These are phyloP conservation scores for Russula sp. DNA, from an alignment of 768 basidiomycete genomes.

Conservation along the genomic window DNA sequence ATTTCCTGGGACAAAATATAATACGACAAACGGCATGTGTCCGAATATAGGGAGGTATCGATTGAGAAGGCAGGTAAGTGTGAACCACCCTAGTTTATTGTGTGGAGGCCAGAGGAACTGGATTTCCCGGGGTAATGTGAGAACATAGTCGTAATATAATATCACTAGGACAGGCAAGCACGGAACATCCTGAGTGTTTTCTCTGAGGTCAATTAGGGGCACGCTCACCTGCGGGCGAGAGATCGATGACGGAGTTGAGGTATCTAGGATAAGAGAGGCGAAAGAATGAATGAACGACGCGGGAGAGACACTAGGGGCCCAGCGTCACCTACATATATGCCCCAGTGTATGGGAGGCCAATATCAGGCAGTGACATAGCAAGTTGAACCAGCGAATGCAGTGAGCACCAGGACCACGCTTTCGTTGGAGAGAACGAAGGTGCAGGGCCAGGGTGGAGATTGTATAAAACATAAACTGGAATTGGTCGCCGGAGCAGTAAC, in stretches of 20 bases:
- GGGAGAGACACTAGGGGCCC: neutral
- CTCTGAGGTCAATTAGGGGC: neutral
- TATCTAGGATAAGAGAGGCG: neutral
- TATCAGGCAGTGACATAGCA: conserved; percentile 4
- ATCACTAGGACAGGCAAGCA: conserved; percentile 23
- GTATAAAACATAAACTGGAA: too few relatives aligned
- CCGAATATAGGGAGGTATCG: too few relatives aligned
- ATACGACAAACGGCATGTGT: too few relatives aligned
- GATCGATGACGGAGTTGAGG: neutral
- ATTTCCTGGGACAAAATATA: too few relatives aligned
- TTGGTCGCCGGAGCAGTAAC: too few relatives aligned
- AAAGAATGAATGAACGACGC: neutral
- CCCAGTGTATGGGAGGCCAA: neutral
- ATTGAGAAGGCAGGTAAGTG: too few relatives aligned
- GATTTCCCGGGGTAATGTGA: too few relatives aligned
- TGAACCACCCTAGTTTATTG: too few relatives aligned
- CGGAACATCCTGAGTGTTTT: neutral
- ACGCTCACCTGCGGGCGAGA: conserved; percentile 4
- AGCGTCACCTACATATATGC: neutral
- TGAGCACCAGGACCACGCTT: too few relatives aligned
- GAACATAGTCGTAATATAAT: too few relatives aligned
- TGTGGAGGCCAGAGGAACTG: too few relatives aligned
- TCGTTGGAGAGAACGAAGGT: neutral
- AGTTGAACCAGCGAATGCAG: neutral
- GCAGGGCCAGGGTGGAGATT: too few relatives aligned